A percentile compares a stretch with the other conserved stretches of the same genome.
Evolutionary conservation across 164 flowering plant genomes (phyloP).

Genomic region (Kalanchoe fedtschenkoi): DNA sequence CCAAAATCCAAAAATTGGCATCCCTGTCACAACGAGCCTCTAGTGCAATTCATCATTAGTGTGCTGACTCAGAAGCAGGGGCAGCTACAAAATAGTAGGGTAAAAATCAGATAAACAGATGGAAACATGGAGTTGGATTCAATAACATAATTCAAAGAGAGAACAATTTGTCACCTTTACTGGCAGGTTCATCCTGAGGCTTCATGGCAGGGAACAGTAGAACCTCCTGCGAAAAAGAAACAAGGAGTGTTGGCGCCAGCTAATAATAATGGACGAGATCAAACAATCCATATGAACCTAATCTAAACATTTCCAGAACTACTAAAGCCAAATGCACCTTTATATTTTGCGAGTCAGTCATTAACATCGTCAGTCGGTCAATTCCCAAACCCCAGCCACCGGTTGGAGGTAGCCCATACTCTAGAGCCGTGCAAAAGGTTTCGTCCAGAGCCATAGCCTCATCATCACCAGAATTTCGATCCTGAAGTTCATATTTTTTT

Average conservation of each 20-base stretch:
- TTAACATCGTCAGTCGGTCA: slow-evolving; percentile 76
- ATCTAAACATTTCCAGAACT: background rate
- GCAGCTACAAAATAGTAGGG: background rate
- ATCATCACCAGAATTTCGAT: slow-evolving; percentile 92
- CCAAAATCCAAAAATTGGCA: no score
- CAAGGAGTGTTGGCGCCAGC: background rate
- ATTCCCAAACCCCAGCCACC: slow-evolving; percentile 99
- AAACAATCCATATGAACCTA: background rate
- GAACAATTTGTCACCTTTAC: slow-evolving; percentile 28
- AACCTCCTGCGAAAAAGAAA: slow-evolving; percentile 52
- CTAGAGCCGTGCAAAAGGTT: slow-evolving; percentile 78
- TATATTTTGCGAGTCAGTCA: slow-evolving; percentile 90
- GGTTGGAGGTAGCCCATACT: slow-evolving; percentile 93
- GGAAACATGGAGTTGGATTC: background rate
- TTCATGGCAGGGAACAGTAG: slow-evolving; percentile 91
- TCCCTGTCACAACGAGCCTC: no score
- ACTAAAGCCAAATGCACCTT: slow-evolving; percentile 38
- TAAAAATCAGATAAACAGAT: background rate
- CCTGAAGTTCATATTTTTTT: slow-evolving; percentile 34
- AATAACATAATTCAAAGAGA: background rate
- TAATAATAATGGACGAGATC: background rate
- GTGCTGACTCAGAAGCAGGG: background rate
- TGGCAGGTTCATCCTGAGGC: slow-evolving; percentile 67
- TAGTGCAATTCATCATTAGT: background rate
- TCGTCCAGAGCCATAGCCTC: slow-evolving; percentile 98